A percentile compares a stretch with the other conserved stretches of the same genome.
Evolutionary conservation across 768 basidiomycete species (phyloP).

Genomic region (Kwoniella dejecticola): DNA sequence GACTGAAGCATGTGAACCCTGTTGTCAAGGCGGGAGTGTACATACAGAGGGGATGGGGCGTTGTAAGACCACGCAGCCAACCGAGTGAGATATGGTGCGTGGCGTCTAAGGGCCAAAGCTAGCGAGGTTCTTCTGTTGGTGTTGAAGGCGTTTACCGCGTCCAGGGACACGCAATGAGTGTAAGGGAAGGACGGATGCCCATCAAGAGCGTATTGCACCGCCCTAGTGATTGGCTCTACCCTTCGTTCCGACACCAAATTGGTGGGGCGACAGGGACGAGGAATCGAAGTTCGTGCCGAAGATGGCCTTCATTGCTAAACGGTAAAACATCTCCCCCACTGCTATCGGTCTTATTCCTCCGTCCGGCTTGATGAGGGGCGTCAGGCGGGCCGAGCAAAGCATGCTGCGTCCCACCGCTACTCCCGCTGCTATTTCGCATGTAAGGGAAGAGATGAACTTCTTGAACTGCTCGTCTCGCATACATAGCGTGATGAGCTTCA

Average conservation of each 20-base stretch:
- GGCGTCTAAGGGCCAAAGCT: slow-evolving; percentile 7
- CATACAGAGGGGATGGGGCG: slow-evolving; percentile 4
- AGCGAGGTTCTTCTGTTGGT: background rate
- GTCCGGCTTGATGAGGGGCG: slow-evolving; percentile 29
- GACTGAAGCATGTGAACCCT: slow-evolving; percentile 11
- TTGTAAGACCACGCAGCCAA: slow-evolving; percentile 7
- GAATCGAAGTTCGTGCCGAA: slow-evolving; percentile 14
- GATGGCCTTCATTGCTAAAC: slow-evolving; percentile 28
- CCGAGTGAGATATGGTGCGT: slow-evolving; percentile 27
- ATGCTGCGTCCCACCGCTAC: slow-evolving; percentile 16
- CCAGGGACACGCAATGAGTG: slow-evolving; percentile 24
- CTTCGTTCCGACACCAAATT: slow-evolving; percentile 19
- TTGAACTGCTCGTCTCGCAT: background rate
- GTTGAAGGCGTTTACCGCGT: slow-evolving; percentile 41
- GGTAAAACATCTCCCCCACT: slow-evolving; percentile 35
- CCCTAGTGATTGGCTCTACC: slow-evolving; percentile 25
- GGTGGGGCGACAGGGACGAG: slow-evolving; percentile 9
- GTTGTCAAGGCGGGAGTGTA: background rate
- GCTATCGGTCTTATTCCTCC: slow-evolving; percentile 37
- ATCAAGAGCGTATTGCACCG: slow-evolving; percentile 22
- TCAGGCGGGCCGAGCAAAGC: slow-evolving; percentile 28
- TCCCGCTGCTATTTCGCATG: background rate
- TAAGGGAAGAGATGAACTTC: background rate
- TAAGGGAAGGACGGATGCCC: slow-evolving; percentile 2
- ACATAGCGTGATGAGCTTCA: background rate